phyloP scores from a whole-genome alignment of 116 monocot species.

The Iris pallida region DNA sequence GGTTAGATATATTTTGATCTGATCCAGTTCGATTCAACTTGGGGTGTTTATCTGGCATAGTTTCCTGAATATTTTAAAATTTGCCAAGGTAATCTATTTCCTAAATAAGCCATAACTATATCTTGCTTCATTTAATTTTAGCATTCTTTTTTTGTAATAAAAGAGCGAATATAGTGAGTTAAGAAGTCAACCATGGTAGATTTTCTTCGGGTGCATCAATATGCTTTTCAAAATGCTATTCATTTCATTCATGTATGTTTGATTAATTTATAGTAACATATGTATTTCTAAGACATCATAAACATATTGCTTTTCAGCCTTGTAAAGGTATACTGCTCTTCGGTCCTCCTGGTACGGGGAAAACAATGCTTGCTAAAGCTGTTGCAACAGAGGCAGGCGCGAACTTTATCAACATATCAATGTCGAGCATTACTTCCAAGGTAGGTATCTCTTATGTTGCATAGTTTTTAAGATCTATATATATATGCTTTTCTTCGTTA shows the following conservation, averaged over 20 bases:
- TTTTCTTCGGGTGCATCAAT: too few relatives aligned
- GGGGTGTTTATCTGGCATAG: too few relatives aligned
- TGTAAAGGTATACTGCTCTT: conserved; percentile 99
- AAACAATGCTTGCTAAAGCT: conserved; percentile 99
- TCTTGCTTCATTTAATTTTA: too few relatives aligned
- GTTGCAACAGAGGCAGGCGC: conserved; percentile 99
- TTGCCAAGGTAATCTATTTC: too few relatives aligned
- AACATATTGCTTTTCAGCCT: conserved; percentile 43
- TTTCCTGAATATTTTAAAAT: too few relatives aligned
- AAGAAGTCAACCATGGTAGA: too few relatives aligned
- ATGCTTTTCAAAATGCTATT: too few relatives aligned
- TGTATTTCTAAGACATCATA: not conserved
- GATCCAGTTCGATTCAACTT: too few relatives aligned
- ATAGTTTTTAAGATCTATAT: not conserved
- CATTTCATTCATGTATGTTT: not conserved
- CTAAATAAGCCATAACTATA: too few relatives aligned
- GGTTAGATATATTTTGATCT: too few relatives aligned
- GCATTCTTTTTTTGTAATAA: too few relatives aligned
- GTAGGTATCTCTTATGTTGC: conserved; percentile 22
- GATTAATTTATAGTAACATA: not conserved
- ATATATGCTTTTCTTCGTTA: not conserved
- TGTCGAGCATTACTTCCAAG: conserved; percentile 99
- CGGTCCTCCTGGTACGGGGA: conserved; percentile 97
- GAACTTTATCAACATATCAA: conserved; percentile 98
- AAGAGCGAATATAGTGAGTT: too few relatives aligned